A percentile compares a stretch with the other conserved stretches of the same genome.
Conservation (phyloP, 495 filamentous ascomycete species). For the Lentithecium fluviatile region DNA sequence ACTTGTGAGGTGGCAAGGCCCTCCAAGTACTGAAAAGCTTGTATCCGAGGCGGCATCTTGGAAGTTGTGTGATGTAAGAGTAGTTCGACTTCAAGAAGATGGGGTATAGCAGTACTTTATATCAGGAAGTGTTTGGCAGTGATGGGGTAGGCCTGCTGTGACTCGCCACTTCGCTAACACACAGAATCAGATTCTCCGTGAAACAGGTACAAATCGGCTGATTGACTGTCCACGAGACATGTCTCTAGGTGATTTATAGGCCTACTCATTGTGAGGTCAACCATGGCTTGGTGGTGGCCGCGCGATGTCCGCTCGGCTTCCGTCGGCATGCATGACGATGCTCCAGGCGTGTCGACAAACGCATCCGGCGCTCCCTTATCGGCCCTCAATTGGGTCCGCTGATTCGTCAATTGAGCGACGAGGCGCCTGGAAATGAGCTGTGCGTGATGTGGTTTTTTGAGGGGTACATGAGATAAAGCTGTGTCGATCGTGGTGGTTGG, state of each 20-base stretch:
- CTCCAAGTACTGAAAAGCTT: not conserved
- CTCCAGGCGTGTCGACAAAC: not conserved
- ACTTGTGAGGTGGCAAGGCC: not conserved
- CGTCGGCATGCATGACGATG: slow-evolving; percentile 5
- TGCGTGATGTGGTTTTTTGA: too few relatives aligned
- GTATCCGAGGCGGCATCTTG: slow-evolving; percentile 11
- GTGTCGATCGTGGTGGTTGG: too few relatives aligned
- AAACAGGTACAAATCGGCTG: not conserved
- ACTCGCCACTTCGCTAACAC: not conserved
- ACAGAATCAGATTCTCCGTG: not conserved
- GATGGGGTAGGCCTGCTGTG: not conserved
- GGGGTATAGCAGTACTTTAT: not conserved
- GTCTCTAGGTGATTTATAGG: not conserved
- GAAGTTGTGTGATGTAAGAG: not conserved
- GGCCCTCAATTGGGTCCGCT: not conserved
- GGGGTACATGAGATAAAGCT: too few relatives aligned
- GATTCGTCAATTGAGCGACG: slow-evolving; percentile 4
- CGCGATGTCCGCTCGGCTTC: slow-evolving; percentile 1
- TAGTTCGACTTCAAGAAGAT: not conserved
- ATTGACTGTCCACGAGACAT: not conserved
- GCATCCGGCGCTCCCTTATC: not conserved
- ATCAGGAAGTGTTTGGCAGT: not conserved
- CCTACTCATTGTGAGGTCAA: not conserved
- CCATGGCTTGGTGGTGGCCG: not conserved
- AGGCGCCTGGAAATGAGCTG: not conserved